Base-by-base conservation (phyloP, 306 rosid genomes). In the Malus fusca region DNA sequence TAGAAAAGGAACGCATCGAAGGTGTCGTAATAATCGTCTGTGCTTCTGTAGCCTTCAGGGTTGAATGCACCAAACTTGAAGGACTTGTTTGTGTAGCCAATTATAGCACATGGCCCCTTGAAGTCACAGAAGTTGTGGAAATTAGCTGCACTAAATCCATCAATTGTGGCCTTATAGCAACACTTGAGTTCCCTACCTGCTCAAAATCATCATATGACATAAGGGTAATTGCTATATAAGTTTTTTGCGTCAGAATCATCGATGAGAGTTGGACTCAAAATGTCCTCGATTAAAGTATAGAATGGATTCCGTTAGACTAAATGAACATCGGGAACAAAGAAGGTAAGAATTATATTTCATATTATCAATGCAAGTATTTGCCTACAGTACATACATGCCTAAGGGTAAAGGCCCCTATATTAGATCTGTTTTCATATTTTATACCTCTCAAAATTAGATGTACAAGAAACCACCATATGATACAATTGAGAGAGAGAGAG, bases 31-130 rank as follows among this genome's bases (percentile, higher is more conserved):
- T 92, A 87, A 70, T 92, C 97, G 67, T 95, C 97, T 71, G 99
- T 95, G 92, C 97, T 92, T 84, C 96, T 90, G 28, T 90, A 92
- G 42, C 97, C 99, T 83, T 92, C 97, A 15, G 99, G 97, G 62
- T 82, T 95, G 73, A 95, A 92, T 65, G 97, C 99, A 46, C 97
- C 97, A 82, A 95, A 95, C 86, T 95, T 95, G 87, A 95, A 90
- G 69, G 87, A 80, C 76, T 90, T 83, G 88, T 85, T 73, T 75
- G 96, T 88, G 84, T 92, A 90, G 43, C 99, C 97, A 43, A 95
- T 88, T 51, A 92, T 88, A 65, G 93, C 96, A 70, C 97, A 89
- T 46, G 97, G 97, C 13, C 99, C 99, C 78, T 95, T 95, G 80
- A 95, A 95, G 60, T 95, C 96, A 66, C 97, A 87, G 66, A 81